Evolutionary conservation across 139 green algal genomes (phyloP), one percentile per base, ranked within the genome.

Genomic region (Tetratostichococcus sp.): DNA sequence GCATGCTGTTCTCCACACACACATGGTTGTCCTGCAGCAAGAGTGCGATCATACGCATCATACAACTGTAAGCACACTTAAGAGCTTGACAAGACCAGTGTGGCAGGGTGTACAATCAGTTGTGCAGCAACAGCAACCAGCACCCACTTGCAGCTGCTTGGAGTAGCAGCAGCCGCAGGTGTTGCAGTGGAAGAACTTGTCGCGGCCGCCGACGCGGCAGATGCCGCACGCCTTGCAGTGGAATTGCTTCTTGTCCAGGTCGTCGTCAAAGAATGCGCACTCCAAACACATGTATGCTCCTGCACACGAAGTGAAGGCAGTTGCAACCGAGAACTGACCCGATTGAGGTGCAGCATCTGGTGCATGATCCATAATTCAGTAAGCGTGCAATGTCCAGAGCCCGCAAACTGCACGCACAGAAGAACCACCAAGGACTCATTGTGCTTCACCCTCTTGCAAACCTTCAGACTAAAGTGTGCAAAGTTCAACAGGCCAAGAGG

Each of bases 141-240:
- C n/a, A n/a, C n/a, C n/a, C n/a, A 84, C 85, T 78, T 83, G 30
- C 28, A 89, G 67, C 1, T 76, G 67, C 5, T 84, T 84, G 50
- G 79, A 80, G 81, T 98, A 98, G 88, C 94, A 98, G 80, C 88
- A 96, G 78, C 91, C 94, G 82, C 92, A 97, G 0, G 83, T 93
- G 30, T 79, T 30, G 84, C 94, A 98, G 87, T 98, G 94, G 81
- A 98, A 98, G 80, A 93, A 98, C 78, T 97, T 94, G 0, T 93
- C 80, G 0, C 84, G 75, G 2, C 94, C 94, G 28, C 94, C 94
- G 25, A 98, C 91, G 19, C 94, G 85, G 87, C 91, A 97, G 70
- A 97, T 96, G 77, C 88, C 90, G 71, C 91, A 94, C 35, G 90
- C 75, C 68, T 90, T 77, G 73, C 94, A 98, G 85, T 98, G 94